Evolutionary conservation across 176 grass and related monocot genomes (phyloP), one percentile per base, ranked within the genome.

Genomic region (Aegilops speltoides): DNA sequence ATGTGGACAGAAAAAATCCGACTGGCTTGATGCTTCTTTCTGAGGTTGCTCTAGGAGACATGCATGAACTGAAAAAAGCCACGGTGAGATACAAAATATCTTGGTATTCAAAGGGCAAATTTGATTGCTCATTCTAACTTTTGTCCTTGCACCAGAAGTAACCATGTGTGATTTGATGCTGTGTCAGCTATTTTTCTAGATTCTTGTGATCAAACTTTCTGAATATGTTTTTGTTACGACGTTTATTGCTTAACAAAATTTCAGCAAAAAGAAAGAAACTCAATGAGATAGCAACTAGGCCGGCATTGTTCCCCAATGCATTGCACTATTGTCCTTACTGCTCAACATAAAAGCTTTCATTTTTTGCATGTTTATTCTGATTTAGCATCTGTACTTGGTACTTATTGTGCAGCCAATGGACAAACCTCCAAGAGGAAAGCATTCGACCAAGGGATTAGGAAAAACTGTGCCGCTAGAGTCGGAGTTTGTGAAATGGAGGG

Each of bases 1-100:
- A 56, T 45, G 93, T 95, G 86, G 93, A 98, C 76, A 91, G 84
- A 68, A 92, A 89, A 22, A 87, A 95, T 82, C 91, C 96, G 17
- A 88, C 95, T 12, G 93, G 96, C 69, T 89, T 98, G 87, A 98
- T 98, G 90, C 91, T 98, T 91, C 89, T 98, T 78, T 94, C 93
- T 80, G 96, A 98, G 84, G 96, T 95, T 95, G 93, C 96, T 88
- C 85, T 98, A 68, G 96, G 96, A 75, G 96, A 98, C 63, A 91
- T 95, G 74, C 29, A 95, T 82, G 93, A 94, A 78, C 88, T 98
- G 41, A 98, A 95, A 90, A 90, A 93, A 72, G 96, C 96, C 29
- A 94, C 68, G 86, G 96, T 98, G 68, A 95, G 91, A 71, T 50
- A 33, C 28, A 63, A 33, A 83, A 60, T 38, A 64, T 85, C 20